Percentiles rank a stretch among this genome's conserved stretches.
phyloP scores from a whole-genome alignment of 306 rosid species.

The Cajanus cajan region DNA sequence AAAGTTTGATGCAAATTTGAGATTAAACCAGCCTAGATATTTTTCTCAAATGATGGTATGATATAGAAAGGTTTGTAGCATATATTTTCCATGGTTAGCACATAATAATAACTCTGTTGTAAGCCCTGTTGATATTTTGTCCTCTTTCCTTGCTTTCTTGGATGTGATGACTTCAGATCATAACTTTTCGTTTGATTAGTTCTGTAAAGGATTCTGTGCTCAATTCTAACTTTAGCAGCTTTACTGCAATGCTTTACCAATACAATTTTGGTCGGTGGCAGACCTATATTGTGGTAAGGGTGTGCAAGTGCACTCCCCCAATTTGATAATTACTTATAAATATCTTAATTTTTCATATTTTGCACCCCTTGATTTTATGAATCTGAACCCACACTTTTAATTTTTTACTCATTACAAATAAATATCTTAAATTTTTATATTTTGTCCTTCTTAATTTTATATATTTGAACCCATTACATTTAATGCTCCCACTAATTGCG shows the following conservation, averaged over 20 bases:
- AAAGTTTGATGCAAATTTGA: conserved; percentile 1
- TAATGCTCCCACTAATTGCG: too few relatives aligned
- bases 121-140: background rate
- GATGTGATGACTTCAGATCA: background rate
- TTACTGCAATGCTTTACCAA: background rate
- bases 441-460: too few relatives aligned
- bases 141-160: background rate
- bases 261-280: background rate
- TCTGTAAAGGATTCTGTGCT: background rate
- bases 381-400: too few relatives aligned
- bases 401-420: too few relatives aligned
- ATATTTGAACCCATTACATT: too few relatives aligned
- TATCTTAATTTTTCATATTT: too few relatives aligned
- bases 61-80: too few relatives aligned
- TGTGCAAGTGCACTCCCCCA: too few relatives aligned
- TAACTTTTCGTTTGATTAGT: background rate
- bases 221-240: conserved; percentile 8
- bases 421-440: too few relatives aligned
- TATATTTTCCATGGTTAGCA: background rate
- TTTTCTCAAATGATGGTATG: background rate
- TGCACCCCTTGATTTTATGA: too few relatives aligned
- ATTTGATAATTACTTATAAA: too few relatives aligned
- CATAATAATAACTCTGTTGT: background rate
- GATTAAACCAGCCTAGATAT: background rate
- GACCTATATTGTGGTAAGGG: too few relatives aligned